Conservation (phyloP, 148 eudicot species). For the Nepenthes mirabilis region DNA sequence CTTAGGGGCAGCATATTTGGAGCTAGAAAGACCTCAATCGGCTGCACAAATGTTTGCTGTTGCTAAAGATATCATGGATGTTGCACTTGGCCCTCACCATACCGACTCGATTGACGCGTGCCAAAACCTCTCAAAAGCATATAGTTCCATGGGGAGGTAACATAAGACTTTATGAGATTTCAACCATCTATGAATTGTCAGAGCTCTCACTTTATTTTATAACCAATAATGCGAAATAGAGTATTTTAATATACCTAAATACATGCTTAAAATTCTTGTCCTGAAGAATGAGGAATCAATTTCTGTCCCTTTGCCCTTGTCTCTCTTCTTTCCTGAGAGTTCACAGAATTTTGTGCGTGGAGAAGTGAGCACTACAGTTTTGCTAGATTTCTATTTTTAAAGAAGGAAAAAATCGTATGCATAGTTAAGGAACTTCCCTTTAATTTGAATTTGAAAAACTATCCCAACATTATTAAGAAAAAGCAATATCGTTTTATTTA, state of each 20-base stretch:
- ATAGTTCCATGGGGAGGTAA: conserved; percentile 90
- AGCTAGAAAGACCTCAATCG: conserved; percentile 80
- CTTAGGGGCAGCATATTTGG: conserved; percentile 93
- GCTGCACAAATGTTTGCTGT: conserved; percentile 91
- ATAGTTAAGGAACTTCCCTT: too few species aligned
- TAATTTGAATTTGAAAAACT: too few species aligned
- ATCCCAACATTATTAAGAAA: too few species aligned
- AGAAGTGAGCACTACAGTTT: too few species aligned
- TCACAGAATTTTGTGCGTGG: too few species aligned
- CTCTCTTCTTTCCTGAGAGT: too few species aligned
- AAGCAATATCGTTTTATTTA: too few species aligned
- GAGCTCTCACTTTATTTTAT: not conserved
- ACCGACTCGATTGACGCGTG: conserved; percentile 69
- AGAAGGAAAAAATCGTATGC: too few species aligned
- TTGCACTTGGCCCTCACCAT: conserved; percentile 83
- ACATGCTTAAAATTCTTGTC: too few species aligned
- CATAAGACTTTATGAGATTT: not conserved
- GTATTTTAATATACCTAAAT: not conserved
- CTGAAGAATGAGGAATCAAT: too few species aligned
- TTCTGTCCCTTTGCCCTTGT: too few species aligned
- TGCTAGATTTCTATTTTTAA: too few species aligned
- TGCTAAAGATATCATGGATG: conserved; percentile 94
- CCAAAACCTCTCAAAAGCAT: conserved; percentile 90
- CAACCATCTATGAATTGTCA: not conserved
- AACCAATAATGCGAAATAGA: not conserved